Evolutionary conservation across 768 basidiomycete genomes (phyloP).

Genomic region (Tricholomella constricta): DNA sequence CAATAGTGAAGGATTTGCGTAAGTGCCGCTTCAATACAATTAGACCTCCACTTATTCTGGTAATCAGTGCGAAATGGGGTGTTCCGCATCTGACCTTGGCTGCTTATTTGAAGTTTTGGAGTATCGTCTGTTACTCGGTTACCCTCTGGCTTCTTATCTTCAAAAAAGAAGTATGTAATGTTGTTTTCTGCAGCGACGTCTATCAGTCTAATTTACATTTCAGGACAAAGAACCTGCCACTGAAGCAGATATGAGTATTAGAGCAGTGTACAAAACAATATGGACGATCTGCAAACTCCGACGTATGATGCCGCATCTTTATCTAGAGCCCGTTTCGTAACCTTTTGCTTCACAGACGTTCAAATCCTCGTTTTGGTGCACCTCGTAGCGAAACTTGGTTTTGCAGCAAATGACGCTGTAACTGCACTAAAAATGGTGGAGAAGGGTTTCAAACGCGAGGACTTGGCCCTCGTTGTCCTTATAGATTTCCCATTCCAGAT

Average conservation of each 20-base stretch:
- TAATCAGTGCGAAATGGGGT: constrained; percentile 69
- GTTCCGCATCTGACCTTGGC: constrained; percentile 70
- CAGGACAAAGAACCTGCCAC: constrained; percentile 71
- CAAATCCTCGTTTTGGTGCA: constrained; percentile 87
- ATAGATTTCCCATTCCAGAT: constrained; percentile 99
- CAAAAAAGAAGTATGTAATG: constrained; percentile 76
- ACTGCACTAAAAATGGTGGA: constrained; percentile 94
- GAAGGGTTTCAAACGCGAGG: constrained; percentile 94
- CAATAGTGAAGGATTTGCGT: constrained; percentile 93
- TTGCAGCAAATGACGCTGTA: constrained; percentile 90
- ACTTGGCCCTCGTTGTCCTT: constrained; percentile 91
- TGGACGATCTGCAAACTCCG: constrained; percentile 91
- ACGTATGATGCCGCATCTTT: constrained; percentile 52
- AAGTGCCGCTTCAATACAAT: constrained; percentile 23
- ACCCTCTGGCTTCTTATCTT: constrained; percentile 87
- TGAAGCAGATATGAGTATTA: constrained; percentile 87
- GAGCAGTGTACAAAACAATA: constrained; percentile 89
- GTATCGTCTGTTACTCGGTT: constrained; percentile 75
- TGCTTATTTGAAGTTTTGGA: constrained; percentile 87
- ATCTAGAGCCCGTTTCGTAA: not conserved
- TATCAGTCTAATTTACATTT: not conserved
- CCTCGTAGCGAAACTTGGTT: constrained; percentile 91
- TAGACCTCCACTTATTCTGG: not conserved
- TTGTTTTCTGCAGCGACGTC: not conserved
- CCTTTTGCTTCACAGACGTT: constrained; percentile 61